Evolutionary conservation across 495 filamentous ascomycete genomes (phyloP), one percentile per base, ranked within the genome.

Genomic region (Mycothermus thermophilus): DNA sequence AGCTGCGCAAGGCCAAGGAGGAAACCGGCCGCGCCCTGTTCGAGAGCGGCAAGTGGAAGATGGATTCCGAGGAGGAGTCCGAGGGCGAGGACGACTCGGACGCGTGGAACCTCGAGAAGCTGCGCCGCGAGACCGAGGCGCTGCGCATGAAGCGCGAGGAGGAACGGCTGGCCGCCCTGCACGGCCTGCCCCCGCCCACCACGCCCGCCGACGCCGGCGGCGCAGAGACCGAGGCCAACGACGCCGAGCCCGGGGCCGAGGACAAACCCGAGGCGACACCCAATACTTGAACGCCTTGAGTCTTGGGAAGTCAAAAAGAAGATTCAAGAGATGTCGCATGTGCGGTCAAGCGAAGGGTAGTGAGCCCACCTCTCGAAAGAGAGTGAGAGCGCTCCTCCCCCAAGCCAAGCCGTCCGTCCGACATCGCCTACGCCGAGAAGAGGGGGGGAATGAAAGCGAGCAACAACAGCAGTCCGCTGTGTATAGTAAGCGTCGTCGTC

Each of bases 11-110:
- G 55, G 82, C 84, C 41, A 96, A 94, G 67, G 90, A 99, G 46
- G 85, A 83, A 12, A 99, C 92, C 18, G 90, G 90, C 44, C 72
- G 87, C 58, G 80, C 83, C 17, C 63, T 99, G 59, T 99, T 99
- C 57, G 90, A 99, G 60, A 83, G 81, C 56, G 90, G 90, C 45
- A 85, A 87, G 56, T 97, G 92, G 92, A 65, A 74, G 38, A 70
- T 60, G 32, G 75, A 73, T 30, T 78, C 75, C 14, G 76, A 76
- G 8, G 71, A 72, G 22, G 71, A 73, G n/a, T 73, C 69, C 3
- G 68, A 67, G 5, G 62, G 64, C 8, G 67, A 66, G 17, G 69
- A 66, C 5, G 72, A 72, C 32, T 75, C 77, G 14, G 74, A 68
- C 30, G 57, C 58, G 14, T 94, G 77, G 72, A 86, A 94, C 59